Conservation (phyloP, 2,329 filamentous ascomycete genomes). For the Bipolaris bicolor region DNA sequence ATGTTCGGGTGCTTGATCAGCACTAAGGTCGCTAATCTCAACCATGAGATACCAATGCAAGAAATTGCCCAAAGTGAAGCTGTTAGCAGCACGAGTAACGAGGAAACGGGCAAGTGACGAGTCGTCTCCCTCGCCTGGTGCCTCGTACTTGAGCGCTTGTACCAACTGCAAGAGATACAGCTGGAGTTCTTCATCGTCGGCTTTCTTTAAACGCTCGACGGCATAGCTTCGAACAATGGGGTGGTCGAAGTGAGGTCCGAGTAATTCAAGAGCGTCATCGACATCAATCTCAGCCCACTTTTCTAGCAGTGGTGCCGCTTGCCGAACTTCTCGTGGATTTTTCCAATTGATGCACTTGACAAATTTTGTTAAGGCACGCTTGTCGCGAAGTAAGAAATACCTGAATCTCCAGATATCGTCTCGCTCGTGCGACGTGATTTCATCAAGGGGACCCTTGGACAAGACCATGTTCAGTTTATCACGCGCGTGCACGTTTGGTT, state of each 20-base stretch:
- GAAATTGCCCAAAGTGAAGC: constrained; percentile 91
- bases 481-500: constrained; percentile 92
- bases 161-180: constrained; percentile 93
- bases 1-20: constrained; percentile 74
- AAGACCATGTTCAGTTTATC: constrained; percentile 93
- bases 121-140: constrained; percentile 66
- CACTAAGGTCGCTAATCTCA: constrained; percentile 84
- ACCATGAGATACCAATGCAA: constrained; percentile 99
- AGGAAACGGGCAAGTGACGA: constrained; percentile 90
- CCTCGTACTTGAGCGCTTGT: constrained; percentile 82
- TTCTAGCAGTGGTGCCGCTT: constrained; percentile 85
- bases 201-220: constrained; percentile 87
- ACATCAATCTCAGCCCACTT: constrained; percentile 98
- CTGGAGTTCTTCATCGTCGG: constrained; percentile 88
- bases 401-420: constrained; percentile 98
- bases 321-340: constrained; percentile 81
- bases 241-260: constrained; percentile 92
- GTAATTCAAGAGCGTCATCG: constrained; percentile 91
- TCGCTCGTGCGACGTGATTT: constrained; percentile 87
- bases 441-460: constrained; percentile 89
- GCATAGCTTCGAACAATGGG: constrained; percentile 88
- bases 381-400: constrained; percentile 91
- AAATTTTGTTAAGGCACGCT: constrained; percentile 86
- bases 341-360: constrained; percentile 97
- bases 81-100: constrained; percentile 83